Conservation (phyloP, 1,139 yeast genomes). For the Suzukiozyma palmioleophila region DNA sequence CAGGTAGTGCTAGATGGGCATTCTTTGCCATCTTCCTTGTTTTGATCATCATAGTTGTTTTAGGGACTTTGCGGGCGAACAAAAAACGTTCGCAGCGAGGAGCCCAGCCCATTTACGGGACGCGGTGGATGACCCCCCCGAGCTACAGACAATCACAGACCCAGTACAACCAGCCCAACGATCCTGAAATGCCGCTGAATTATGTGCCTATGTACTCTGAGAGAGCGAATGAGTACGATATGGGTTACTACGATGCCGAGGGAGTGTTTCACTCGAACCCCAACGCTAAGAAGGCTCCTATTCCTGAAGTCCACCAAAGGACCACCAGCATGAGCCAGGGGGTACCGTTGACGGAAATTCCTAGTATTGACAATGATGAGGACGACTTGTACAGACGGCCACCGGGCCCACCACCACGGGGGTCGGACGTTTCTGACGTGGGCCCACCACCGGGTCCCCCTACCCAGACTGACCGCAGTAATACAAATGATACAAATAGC, state of each 20-base stretch:
- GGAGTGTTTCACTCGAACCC: conserved; percentile 52
- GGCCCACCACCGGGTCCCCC: conserved; percentile 1
- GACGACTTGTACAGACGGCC: conserved; percentile 11
- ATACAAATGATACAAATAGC: too few relatives aligned
- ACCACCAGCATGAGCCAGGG: conserved; percentile 12
- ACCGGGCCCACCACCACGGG: conserved; percentile 3
- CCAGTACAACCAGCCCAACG: conserved; percentile 47
- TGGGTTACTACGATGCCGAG: conserved; percentile 72
- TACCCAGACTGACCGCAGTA: too few relatives aligned
- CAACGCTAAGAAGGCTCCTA: conserved; percentile 17
- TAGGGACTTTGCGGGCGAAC: conserved; percentile 56
- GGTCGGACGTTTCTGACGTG: background rate
- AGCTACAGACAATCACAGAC: conserved; percentile 71
- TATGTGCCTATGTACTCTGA: conserved; percentile 68
- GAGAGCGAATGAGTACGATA: conserved; percentile 62
- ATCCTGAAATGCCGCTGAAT: conserved; percentile 32
- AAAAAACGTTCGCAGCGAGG: conserved; percentile 59
- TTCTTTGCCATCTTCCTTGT: conserved; percentile 51
- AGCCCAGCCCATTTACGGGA: conserved; percentile 68
- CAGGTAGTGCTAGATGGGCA: conserved; percentile 51
- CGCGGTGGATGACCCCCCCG: conserved; percentile 92
- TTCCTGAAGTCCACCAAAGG: conserved; percentile 18
- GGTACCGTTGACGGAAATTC: conserved; percentile 9
- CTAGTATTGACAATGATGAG: conserved; percentile 6
- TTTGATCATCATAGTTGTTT: conserved; percentile 43